Conservation (phyloP, 495 filamentous ascomycete genomes). For the Platismatia glauca region DNA sequence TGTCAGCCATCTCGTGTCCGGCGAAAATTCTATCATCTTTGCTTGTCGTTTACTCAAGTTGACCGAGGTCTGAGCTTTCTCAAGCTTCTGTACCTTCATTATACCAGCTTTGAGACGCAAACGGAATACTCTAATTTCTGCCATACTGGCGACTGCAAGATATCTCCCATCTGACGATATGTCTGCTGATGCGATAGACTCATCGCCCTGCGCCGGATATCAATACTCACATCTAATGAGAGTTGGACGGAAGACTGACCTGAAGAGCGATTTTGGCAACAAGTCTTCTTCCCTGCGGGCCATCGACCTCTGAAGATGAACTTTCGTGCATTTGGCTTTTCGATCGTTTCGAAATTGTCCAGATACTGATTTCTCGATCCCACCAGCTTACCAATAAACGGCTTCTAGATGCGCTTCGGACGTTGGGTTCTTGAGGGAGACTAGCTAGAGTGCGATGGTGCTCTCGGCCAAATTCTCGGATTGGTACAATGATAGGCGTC, state of each 20-base stretch:
- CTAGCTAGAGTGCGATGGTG: slow-evolving; percentile 67
- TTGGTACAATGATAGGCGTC: slow-evolving; percentile 66
- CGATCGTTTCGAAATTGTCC: slow-evolving; percentile 36
- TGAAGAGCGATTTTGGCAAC: slow-evolving; percentile 29
- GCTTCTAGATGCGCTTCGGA: slow-evolving; percentile 59
- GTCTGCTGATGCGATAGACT: slow-evolving; percentile 74
- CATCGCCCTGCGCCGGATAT: slow-evolving; percentile 51
- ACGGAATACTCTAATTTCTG: slow-evolving; percentile 71
- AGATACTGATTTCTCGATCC: slow-evolving; percentile 80
- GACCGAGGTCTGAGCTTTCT: slow-evolving; percentile 52
- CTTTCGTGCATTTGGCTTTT: not conserved
- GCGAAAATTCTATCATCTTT: slow-evolving; percentile 47
- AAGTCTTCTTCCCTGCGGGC: slow-evolving; percentile 28
- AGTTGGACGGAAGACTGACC: slow-evolving; percentile 23
- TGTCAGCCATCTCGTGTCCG: slow-evolving; percentile 48
- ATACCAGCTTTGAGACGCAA: slow-evolving; percentile 44
- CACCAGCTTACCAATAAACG: slow-evolving; percentile 85
- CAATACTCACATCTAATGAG: slow-evolving; percentile 43
- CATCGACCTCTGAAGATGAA: not conserved
- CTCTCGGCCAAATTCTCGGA: slow-evolving; percentile 72
- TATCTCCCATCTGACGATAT: slow-evolving; percentile 65
- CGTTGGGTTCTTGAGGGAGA: slow-evolving; percentile 65
- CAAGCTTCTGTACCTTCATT: slow-evolving; percentile 61
- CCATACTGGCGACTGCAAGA: slow-evolving; percentile 66
- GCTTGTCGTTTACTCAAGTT: slow-evolving; percentile 49